Conservation (phyloP, 2,329 filamentous ascomycete species). For the Pseudocercospora fuligena region DNA sequence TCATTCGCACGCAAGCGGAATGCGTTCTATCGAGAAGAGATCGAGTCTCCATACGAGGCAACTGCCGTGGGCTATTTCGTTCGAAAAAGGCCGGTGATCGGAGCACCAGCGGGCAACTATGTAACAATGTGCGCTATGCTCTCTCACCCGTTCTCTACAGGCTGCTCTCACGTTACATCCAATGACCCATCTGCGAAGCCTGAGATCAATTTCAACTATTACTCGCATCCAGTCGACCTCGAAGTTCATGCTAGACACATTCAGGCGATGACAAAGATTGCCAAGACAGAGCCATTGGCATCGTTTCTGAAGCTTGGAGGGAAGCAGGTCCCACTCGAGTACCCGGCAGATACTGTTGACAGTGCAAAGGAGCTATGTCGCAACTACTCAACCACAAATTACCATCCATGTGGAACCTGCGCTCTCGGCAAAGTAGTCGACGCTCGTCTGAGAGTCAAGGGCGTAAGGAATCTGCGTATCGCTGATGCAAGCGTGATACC, state of each 20-base stretch:
- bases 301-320: constrained; percentile 31
- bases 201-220: constrained; percentile 37
- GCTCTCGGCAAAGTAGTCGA: constrained; percentile 30
- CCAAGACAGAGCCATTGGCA: constrained; percentile 46
- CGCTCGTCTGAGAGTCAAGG: constrained; percentile 10
- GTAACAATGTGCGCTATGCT: constrained; percentile 31
- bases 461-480: constrained; percentile 31
- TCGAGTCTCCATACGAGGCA: constrained; percentile 29
- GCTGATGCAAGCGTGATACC: constrained; percentile 48
- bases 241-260: constrained; percentile 37
- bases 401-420: constrained; percentile 50
- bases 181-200: constrained; percentile 28
- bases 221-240: constrained; percentile 38
- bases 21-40: constrained; percentile 24
- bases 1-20: constrained; percentile 17
- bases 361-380: constrained; percentile 28
- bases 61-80: constrained; percentile 28
- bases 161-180: constrained; percentile 36
- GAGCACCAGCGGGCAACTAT: constrained; percentile 26
- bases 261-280: constrained; percentile 47
- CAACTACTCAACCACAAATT: constrained; percentile 33
- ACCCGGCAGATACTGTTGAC: constrained; percentile 21
- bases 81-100: constrained; percentile 20
- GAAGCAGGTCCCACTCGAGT: constrained; percentile 17
- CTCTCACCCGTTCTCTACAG: constrained; percentile 35